Base-by-base conservation (phyloP, 306 rosid genomes). In the Malus sieversii region DNA sequence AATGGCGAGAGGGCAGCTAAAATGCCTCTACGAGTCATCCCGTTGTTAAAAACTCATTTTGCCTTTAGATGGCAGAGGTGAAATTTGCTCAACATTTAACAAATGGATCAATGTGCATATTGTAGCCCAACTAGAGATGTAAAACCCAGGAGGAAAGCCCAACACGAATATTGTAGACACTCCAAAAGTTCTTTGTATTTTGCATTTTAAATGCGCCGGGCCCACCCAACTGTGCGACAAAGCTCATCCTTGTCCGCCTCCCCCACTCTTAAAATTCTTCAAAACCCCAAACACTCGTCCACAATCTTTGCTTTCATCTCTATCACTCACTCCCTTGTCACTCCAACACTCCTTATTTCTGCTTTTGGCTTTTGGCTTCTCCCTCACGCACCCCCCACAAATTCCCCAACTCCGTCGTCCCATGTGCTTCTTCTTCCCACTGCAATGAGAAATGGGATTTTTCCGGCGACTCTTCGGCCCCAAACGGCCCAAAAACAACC, bases 391-490 rank as follows among this genome's bases (percentile, higher is more conserved):
- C 33, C 35, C 64, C 75, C 9, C n/a, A 16, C 33, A 71, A 52
- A 71, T 29, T 55, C 75, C 60, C 60, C 38, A 58, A 46, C n/a
- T 15, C 9, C 10, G 22, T 10, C 27, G 10, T 58, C 63, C 59
- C 55, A 23, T 72, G 67, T 23, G 12, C 40, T 60, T 11, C 30
- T 30, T 42, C 70, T 45, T 65, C 59, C 62, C 57, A 44, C 71
- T 38, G 76, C 73, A 44, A 88, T 84, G 82, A 84, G 45, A 55
- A 71, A 82, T 94, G 98, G 97, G 95, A 72, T 92, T 94, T 82
- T 77, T 94, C 93, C 90, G 90, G 82, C 95, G 96, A 58, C 91
- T 94, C 65, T 92, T 94, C 84, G 90, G 91, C 81, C 69, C 82
- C 5, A 90, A 80, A 58, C 86, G 80, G 52, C 66, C 85, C 75